A percentile compares a stretch with the other conserved stretches of the same genome.
Conservation (phyloP, 2,329 filamentous ascomycete genomes). For the Paraconiothyrium brasiliense region DNA sequence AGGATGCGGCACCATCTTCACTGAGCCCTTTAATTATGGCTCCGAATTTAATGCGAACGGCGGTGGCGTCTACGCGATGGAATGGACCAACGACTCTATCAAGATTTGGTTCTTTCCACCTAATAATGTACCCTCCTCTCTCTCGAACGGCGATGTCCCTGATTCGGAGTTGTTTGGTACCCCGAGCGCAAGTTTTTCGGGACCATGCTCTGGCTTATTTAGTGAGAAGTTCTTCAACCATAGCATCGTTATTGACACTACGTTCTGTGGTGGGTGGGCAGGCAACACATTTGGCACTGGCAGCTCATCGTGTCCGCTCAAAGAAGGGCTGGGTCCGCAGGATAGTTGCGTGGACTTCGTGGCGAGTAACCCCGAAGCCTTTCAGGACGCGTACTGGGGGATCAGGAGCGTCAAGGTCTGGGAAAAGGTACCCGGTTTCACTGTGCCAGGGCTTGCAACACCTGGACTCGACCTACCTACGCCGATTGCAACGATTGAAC, state of each 20-base stretch:
- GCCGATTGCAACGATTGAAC: neutral
- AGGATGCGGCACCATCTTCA: conserved; percentile 30
- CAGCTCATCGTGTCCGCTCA: conserved; percentile 58
- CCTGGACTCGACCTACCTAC: conserved; percentile 1
- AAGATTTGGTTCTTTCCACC: conserved; percentile 82
- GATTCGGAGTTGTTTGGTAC: conserved; percentile 70
- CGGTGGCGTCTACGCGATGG: conserved; percentile 54
- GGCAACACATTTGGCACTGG: conserved; percentile 25
- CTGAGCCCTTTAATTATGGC: conserved; percentile 35
- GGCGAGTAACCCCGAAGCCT: conserved; percentile 28
- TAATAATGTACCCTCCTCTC: conserved; percentile 61
- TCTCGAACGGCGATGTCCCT: conserved; percentile 52
- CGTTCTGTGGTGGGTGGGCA: conserved; percentile 67
- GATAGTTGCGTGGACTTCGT: conserved; percentile 39
- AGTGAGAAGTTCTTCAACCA: conserved; percentile 70
- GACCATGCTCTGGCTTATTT: conserved; percentile 41
- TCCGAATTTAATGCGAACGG: conserved; percentile 40
- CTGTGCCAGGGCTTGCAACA: conserved; percentile 5
- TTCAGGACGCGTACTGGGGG: conserved; percentile 49
- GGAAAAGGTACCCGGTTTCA: conserved; percentile 33
- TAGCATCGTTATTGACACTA: conserved; percentile 80
- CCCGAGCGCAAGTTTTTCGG: conserved; percentile 72
- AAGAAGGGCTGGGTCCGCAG: conserved; percentile 15
- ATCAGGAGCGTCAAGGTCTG: conserved; percentile 54
- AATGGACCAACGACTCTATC: conserved; percentile 75